Base-by-base conservation (phyloP, 768 basidiomycete genomes). In the Phaffia australis region DNA sequence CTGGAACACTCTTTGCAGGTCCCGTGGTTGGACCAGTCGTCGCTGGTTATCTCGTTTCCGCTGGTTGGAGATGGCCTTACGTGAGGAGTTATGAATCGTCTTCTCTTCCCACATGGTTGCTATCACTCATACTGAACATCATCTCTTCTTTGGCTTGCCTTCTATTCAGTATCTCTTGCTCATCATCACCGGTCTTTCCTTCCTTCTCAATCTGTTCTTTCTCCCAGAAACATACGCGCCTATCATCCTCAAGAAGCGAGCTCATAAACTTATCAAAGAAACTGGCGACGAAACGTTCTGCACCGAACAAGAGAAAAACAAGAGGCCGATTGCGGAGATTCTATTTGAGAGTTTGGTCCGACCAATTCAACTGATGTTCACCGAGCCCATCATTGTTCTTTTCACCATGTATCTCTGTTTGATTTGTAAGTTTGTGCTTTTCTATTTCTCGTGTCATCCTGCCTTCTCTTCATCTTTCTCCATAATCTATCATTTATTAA, bases 331-430 rank as follows among this genome's bases (percentile, higher is more conserved):
- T 4, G 56, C 67, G 4, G 71, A 75, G 55, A 62, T 75, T 11
- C 71, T 70, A 48, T 71, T 71, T 52, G 70, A 70, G n/a, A 66
- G 70, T 14, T 67, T 75, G 48, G 60, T 73, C 18, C 71, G 73
- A 48, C 74, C 74, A 5, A 70, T 74, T 60, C 64, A 70, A 3
- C 70, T 75, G 51, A 60, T 74, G 54, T 65, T 73, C 54, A 71
- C 71, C 35, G 74, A 75, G 61, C 74, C 74, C 1, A 73, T 75
- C 57, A 71, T 73, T 4, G 72, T 73, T 61, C 60, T 29, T 27
- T 57, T 57, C 25, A 57, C 56, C 5, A 32, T 60, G 21, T 60
- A 60, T 35, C 59, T 60, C 59, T 60, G 35, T 54, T 54, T 54
- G 52, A 30, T 54, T 29, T 54, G 35, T 42, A 11, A 42, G 35